These are phyloP conservation scores for Dryas octopetala DNA, from an alignment of 306 rosid species.

Conservation along the genomic window DNA sequence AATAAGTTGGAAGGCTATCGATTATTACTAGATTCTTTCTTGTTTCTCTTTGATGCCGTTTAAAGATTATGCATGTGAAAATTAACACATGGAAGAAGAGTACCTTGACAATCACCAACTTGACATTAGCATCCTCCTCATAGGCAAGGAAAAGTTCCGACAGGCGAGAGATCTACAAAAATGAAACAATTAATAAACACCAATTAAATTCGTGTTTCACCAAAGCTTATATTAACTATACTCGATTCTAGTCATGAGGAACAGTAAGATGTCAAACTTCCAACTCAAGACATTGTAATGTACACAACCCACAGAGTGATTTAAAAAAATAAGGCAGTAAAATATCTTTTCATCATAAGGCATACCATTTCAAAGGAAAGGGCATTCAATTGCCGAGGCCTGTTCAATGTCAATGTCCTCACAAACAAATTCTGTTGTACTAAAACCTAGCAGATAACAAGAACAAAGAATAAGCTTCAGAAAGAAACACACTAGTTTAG, in stretches of 20 bases:
- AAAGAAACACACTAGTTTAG: neutral
- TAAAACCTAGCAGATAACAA: conserved; percentile 46
- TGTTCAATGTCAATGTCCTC: conserved; percentile 60
- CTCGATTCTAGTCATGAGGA: too few relatives aligned
- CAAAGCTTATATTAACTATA: neutral
- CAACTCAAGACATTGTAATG: neutral
- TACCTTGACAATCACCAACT: conserved; percentile 77
- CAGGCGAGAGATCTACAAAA: conserved; percentile 55
- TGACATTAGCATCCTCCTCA: conserved; percentile 62
- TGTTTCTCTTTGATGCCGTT: neutral
- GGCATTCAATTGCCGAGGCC: conserved; percentile 80
- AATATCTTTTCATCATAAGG: neutral
- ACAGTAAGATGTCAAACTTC: neutral
- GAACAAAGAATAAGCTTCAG: neutral
- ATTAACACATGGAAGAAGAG: conserved; percentile 6
- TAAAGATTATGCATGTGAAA: conserved; percentile 3
- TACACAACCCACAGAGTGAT: neutral
- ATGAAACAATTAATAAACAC: conserved; percentile 1
- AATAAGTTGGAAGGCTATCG: too few relatives aligned
- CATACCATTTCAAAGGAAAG: conserved; percentile 67
- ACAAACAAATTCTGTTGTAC: conserved; percentile 48
- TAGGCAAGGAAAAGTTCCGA: conserved; percentile 54
- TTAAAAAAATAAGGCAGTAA: neutral
- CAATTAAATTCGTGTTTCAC: neutral
- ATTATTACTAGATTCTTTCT: neutral